Evolutionary conservation across 352 stramenopile species (phyloP).

Genomic region (Phytophthora multivora): DNA sequence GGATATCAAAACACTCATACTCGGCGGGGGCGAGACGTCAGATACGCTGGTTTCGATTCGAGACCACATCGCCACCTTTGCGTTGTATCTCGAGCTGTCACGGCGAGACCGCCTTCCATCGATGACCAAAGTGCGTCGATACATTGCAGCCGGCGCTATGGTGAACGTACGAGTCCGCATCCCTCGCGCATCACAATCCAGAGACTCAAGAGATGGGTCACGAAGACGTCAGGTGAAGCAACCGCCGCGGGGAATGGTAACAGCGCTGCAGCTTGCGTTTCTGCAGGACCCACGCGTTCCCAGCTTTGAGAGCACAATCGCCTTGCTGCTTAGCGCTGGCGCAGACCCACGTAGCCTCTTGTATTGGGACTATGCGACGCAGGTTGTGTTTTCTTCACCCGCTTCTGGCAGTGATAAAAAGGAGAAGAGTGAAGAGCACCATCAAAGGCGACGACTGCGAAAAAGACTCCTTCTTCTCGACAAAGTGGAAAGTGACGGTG

Average conservation of each 20-base stretch:
- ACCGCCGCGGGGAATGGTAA: conserved; percentile 31
- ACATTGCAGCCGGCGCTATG: conserved; percentile 54
- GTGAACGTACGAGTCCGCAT: conserved; percentile 54
- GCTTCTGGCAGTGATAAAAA: conserved; percentile 13
- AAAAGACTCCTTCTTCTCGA: conserved; percentile 40
- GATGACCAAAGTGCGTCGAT: conserved; percentile 42
- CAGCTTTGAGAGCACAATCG: conserved; percentile 41
- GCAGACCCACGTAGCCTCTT: conserved; percentile 52
- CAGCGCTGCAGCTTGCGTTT: conserved; percentile 63
- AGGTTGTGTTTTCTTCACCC: conserved; percentile 42
- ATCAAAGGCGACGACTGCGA: conserved; percentile 22
- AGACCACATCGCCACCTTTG: conserved; percentile 60
- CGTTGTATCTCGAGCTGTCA: conserved; percentile 52
- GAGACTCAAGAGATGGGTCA: conserved; percentile 20
- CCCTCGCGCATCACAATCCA: conserved; percentile 20
- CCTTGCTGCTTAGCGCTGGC: conserved; percentile 46
- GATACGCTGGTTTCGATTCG: conserved; percentile 39
- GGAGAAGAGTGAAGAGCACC: conserved; percentile 31
- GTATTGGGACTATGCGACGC: conserved; percentile 63
- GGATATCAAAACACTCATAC: conserved; percentile 56
- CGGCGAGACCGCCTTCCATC: conserved; percentile 41
- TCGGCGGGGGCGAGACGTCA: conserved; percentile 50
- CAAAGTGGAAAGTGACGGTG: conserved; percentile 29
- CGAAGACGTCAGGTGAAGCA: conserved; percentile 23
- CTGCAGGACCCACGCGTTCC: conserved; percentile 29